Percentiles rank a stretch among this genome's conserved stretches.
phyloP scores from a whole-genome alignment of 805 yeast genomes.

The Candida chilensis region DNA sequence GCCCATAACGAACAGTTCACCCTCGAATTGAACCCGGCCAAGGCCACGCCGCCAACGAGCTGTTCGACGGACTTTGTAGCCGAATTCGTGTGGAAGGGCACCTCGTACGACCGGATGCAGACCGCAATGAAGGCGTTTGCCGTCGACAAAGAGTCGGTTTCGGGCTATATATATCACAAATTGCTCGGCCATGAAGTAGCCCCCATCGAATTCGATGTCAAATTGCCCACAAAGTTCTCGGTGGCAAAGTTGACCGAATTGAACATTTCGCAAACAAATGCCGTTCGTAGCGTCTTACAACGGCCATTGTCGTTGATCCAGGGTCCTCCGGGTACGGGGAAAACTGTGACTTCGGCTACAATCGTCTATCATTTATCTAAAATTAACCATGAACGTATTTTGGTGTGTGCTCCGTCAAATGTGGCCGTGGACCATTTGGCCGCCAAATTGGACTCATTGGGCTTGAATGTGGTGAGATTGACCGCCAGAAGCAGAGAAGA shows the following conservation, averaged over 20 bases:
- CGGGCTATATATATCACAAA: constrained; percentile 67
- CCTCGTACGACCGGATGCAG: constrained; percentile 79
- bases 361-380: constrained; percentile 70
- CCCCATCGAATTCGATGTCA: constrained; percentile 49
- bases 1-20: constrained; percentile 60
- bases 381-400: constrained; percentile 50
- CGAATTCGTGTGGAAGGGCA: constrained; percentile 85
- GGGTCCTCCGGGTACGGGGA: constrained; percentile 97
- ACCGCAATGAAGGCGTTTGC: constrained; percentile 68
- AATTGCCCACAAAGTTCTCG: constrained; percentile 54
- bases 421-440: constrained; percentile 93
- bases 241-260: constrained; percentile 61
- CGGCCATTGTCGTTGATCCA: constrained; percentile 77
- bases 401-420: constrained; percentile 94
- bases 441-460: constrained; percentile 56
- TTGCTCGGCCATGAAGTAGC: constrained; percentile 74
- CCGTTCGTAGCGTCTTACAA: constrained; percentile 60
- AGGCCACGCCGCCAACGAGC: constrained; percentile 46
- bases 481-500: constrained; percentile 76
- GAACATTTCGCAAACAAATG: constrained; percentile 72
- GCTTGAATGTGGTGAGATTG: constrained; percentile 70
- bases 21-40: constrained; percentile 47
- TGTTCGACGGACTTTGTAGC: constrained; percentile 64
- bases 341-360: constrained; percentile 88
- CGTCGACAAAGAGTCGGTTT: constrained; percentile 53